Conservation (phyloP, 768 basidiomycete genomes). For the Mycena epipterygia region DNA sequence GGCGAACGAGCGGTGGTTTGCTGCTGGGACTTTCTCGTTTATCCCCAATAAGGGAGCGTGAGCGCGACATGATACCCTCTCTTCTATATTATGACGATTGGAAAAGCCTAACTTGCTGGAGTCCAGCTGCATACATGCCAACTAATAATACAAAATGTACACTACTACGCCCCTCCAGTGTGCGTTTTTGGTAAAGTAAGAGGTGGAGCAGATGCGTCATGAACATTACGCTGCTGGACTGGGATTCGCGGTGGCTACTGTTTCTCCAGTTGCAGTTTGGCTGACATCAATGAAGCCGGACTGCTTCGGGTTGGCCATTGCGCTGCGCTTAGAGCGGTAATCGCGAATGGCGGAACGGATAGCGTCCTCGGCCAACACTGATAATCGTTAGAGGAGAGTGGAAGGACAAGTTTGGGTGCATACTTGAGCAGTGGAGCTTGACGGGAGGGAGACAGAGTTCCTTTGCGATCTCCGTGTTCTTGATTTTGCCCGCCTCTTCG, state of each 20-base stretch:
- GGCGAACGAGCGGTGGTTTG: constrained; percentile 98
- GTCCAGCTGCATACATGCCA: constrained; percentile 30
- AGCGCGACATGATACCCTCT: not conserved
- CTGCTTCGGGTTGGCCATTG: constrained; percentile 63
- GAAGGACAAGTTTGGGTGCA: constrained; percentile 45
- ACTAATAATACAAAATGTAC: constrained; percentile 41
- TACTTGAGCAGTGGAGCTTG: constrained; percentile 95
- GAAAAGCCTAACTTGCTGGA: not conserved
- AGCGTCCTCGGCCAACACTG: constrained; percentile 97
- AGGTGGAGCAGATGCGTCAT: constrained; percentile 17
- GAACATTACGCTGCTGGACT: constrained; percentile 46
- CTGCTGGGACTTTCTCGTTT: constrained; percentile 86
- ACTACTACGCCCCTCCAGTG: constrained; percentile 24
- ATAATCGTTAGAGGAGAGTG: constrained; percentile 33
- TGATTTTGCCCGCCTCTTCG: constrained; percentile 95
- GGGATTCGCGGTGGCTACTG: constrained; percentile 65
- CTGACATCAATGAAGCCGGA: constrained; percentile 77
- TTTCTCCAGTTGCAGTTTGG: constrained; percentile 60
- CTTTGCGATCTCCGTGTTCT: constrained; percentile 99
- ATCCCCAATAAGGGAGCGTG: constrained; percentile 66
- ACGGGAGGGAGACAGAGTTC: constrained; percentile 96
- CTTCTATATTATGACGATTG: constrained; percentile 18
- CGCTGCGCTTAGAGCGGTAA: constrained; percentile 87
- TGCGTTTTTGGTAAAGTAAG: constrained; percentile 30
- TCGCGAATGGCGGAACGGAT: constrained; percentile 98